These are phyloP conservation scores for Cystofilobasidium ferigula DNA, from an alignment of 768 basidiomycete genomes.

Conservation along the genomic window DNA sequence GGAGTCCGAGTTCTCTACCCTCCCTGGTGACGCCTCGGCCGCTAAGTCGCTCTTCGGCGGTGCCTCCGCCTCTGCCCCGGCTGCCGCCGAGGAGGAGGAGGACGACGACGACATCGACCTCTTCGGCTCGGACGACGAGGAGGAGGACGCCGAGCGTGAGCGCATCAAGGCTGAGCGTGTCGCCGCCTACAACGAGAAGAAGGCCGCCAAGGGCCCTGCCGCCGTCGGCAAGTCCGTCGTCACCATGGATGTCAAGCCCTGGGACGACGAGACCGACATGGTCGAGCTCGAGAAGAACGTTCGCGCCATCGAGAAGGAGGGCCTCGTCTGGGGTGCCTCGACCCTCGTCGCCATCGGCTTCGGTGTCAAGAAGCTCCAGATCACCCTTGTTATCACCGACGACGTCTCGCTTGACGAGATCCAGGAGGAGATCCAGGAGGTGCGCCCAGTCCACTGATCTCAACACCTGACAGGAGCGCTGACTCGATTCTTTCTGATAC, in stretches of 20 bases:
- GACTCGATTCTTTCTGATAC: slow-evolving; percentile 30
- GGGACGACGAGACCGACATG: slow-evolving; percentile 65
- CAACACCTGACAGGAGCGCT: background rate
- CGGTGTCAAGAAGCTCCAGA: slow-evolving; percentile 82
- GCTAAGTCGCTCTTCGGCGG: slow-evolving; percentile 59
- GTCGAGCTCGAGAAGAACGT: slow-evolving; percentile 67
- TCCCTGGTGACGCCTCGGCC: slow-evolving; percentile 70
- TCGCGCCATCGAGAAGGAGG: slow-evolving; percentile 73
- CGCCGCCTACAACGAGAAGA: slow-evolving; percentile 84
- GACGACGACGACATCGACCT: slow-evolving; percentile 74
- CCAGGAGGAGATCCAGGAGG: slow-evolving; percentile 73
- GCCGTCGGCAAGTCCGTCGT: slow-evolving; percentile 71
- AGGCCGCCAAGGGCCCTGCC: slow-evolving; percentile 43
- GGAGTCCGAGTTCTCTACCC: slow-evolving; percentile 56
- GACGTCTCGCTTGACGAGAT: slow-evolving; percentile 90
- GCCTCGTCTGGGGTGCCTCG: slow-evolving; percentile 90
- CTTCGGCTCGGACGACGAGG: slow-evolving; percentile 66
- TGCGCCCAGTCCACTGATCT: slow-evolving; percentile 33
- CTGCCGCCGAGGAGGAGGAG: slow-evolving; percentile 49
- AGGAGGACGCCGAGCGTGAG: slow-evolving; percentile 67
- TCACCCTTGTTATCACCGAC: slow-evolving; percentile 47
- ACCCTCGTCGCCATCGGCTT: slow-evolving; percentile 80
- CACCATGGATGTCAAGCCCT: slow-evolving; percentile 90
- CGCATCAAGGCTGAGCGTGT: slow-evolving; percentile 81
- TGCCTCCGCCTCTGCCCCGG: slow-evolving; percentile 38